phyloP scores from a whole-genome alignment of 2,329 filamentous ascomycete genomes.

The Fusarium sterilihyphosum region DNA sequence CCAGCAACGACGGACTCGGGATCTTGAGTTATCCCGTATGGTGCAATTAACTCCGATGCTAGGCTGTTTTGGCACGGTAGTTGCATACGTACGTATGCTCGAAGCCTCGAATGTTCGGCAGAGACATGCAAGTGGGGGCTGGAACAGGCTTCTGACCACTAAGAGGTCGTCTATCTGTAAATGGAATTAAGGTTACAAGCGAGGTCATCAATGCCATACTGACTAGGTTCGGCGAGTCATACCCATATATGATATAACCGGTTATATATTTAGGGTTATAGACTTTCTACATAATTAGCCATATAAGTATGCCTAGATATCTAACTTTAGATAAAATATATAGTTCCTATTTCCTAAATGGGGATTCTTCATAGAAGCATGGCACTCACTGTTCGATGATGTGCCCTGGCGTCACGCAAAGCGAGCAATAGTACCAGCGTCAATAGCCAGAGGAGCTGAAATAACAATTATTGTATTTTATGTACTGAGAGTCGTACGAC shows the following conservation, averaged over 20 bases:
- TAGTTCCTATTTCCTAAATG: too few relatives aligned
- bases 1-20: neutral
- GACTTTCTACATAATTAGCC: too few relatives aligned
- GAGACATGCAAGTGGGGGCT: neutral
- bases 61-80: neutral
- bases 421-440: neutral
- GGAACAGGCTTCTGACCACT: neutral
- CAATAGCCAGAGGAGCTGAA: neutral
- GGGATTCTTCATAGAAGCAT: fast-evolving
- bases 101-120: neutral
- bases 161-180: fast-evolving
- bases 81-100: neutral
- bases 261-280: too few relatives aligned
- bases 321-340: too few relatives aligned
- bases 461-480: too few relatives aligned
- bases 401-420: neutral
- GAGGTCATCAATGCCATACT: too few relatives aligned
- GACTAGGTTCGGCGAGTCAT: too few relatives aligned
- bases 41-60: neutral
- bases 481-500: too few relatives aligned
- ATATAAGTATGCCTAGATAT: too few relatives aligned
- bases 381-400: fast-evolving
- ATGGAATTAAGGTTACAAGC: neutral
- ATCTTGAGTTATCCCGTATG: neutral
- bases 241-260: too few relatives aligned